Base-by-base conservation (phyloP, 345 rosid genomes). In the Sisymbrium irio region DNA sequence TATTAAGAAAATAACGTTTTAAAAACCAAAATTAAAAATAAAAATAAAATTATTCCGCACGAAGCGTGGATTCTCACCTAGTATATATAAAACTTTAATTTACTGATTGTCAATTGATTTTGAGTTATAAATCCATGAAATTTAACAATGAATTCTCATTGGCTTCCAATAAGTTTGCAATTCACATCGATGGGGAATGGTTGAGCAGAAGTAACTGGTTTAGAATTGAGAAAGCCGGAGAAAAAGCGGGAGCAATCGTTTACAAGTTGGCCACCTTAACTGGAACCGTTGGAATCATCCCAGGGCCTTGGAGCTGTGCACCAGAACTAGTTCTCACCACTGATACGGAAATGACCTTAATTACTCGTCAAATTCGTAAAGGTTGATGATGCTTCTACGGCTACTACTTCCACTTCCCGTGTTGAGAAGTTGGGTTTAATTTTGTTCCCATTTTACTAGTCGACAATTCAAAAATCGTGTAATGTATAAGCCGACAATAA, bases 381-480 rank as follows among this genome's bases (percentile, higher is more conserved):
- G 50, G 60, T 36, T 37, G 27, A 37, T 9, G 47, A 22, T 25
- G 5, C 11, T 44, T 13, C 47, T 19, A 72, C 10, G 28, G 28
- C 28, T 3, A 27, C 28, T 27, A 27, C 4, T 2, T 27, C 28
- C 1, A 27, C 28, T 27, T 55, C 71, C 28, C 12, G 7, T 18
- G 59, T 25, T 66, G 60, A 66, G 42, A 74, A 66, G 51, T n/a
- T 46, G 25, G 59, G 42, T 45, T 51, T 57, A 22, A 35, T 42
- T 59, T 56, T 74, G 77, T 74, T 73, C 39, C 77, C 71, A 0
- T 64, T 41, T 46, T 54, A 64, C 56, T 63, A 64, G 14, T 73
- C 71, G 20, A 44, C 28, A 27, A 27, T 27, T 27, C 28, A 27
- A 27, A 27, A 10, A 28, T 42, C 42, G 32, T 13, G 53, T 40